Base-by-base conservation (phyloP, 345 rosid genomes). In the Gossypium ekmanianum region DNA sequence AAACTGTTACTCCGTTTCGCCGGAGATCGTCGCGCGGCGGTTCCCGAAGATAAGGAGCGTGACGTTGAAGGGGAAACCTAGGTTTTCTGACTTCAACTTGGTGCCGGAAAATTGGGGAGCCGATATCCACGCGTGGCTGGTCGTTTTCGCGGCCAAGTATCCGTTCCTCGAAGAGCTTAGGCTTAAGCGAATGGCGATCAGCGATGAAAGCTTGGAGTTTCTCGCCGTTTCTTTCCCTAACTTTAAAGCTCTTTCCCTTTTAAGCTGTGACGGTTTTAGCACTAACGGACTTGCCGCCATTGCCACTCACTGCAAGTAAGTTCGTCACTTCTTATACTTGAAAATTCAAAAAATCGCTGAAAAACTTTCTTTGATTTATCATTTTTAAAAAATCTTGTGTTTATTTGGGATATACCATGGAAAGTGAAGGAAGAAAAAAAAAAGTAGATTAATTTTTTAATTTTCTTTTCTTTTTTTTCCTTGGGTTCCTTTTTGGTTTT, bases 31-130 rank as follows among this genome's bases (percentile, higher is more conserved):
- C 5, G 84, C 79, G 5, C 84, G 85, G 18, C 79, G 94, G 68
- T 90, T 90, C 71, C 88, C 89, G 2, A 84, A 74, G 12, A 85
- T 90, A 39, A 77, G 85, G 70, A 79, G 89, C 78, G 85, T 90
- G 29, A 86, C 87, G 18, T 77, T 90, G 29, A 90, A 90, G 69
- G 94, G 94, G 76, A 88, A 88, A 80, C 94, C 94, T 2, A 79
- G 92, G 39, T 90, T 90, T 78, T 82, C 92, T 4, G 94, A 90
- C 74, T 90, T 90, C 81, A 87, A 84, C 75, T 77, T 90, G 75
- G 89, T 90, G 6, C 94, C 94, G 3, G 77, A 78, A 22, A 76
- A 88, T 29, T 90, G 94, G 94, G 94, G 94, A 0, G 94, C 91
- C 12, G 85, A 90, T 79, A 79, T 88, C 10, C 85, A 81, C 9